These are phyloP conservation scores for Sedum album DNA, from an alignment of 164 flowering plant genomes.

Conservation along the genomic window DNA sequence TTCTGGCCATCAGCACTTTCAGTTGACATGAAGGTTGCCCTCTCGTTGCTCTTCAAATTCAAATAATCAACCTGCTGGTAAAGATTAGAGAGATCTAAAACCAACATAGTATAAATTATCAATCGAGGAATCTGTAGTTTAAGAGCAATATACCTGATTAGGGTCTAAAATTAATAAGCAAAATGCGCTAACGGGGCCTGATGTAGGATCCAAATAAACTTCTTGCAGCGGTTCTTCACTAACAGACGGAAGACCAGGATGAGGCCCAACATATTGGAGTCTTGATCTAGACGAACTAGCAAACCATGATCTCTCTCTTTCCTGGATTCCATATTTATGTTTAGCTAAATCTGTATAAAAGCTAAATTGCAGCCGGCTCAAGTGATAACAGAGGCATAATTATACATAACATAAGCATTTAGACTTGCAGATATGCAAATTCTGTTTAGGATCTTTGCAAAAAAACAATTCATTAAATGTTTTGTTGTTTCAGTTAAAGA, in stretches of 20 bases:
- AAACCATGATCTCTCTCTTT: conserved; percentile 9
- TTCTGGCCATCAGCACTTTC: conserved; percentile 28
- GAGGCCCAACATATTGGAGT: conserved; percentile 5
- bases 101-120: background rate
- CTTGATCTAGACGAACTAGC: conserved; percentile 6
- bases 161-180: conserved; percentile 7
- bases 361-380: background rate
- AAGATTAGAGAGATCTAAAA: background rate
- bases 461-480: too few relatives aligned
- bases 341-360: background rate
- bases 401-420: background rate
- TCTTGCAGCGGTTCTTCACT: background rate
- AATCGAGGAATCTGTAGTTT: background rate
- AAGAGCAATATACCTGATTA: background rate
- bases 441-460: background rate
- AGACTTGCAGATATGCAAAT: background rate
- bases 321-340: background rate
- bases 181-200: conserved; percentile 5
- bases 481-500: too few relatives aligned
- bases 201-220: background rate
- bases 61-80: conserved; percentile 70
- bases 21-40: conserved; percentile 31
- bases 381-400: background rate
- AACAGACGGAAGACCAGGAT: conserved; percentile 7
- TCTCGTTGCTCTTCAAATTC: conserved; percentile 69